phyloP scores from a whole-genome alignment of 129 eudicot genomes.

The Pittosporum tobira region DNA sequence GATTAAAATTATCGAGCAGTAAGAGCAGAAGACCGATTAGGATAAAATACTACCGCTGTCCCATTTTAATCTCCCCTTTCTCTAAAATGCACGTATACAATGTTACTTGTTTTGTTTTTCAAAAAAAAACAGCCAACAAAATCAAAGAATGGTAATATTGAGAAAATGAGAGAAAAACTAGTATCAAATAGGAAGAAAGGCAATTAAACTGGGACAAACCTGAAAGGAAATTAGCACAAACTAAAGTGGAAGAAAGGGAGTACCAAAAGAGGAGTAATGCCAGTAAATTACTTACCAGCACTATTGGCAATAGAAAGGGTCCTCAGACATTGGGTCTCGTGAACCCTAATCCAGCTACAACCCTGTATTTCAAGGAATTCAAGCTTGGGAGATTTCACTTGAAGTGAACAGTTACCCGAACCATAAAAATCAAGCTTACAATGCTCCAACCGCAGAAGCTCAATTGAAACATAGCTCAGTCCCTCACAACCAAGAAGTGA shows the following conservation, averaged over 20 bases:
- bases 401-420: conserved; percentile 47
- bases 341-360: conserved; percentile 68
- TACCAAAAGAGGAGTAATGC: too few relatives aligned
- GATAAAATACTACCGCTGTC: neutral
- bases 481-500: conserved; percentile 87
- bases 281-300: conserved; percentile 40
- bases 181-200: too few relatives aligned
- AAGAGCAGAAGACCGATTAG: neutral
- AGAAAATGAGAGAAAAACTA: too few relatives aligned
- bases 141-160: too few relatives aligned
- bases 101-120: too few relatives aligned
- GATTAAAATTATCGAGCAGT: neutral
- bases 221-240: too few relatives aligned
- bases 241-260: too few relatives aligned
- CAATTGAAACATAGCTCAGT: conserved; percentile 44
- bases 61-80: too few relatives aligned
- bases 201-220: too few relatives aligned
- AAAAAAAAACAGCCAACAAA: too few relatives aligned
- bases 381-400: conserved; percentile 54
- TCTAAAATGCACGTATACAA: too few relatives aligned
- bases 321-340: conserved; percentile 43
- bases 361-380: conserved; percentile 82
- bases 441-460: conserved; percentile 50
- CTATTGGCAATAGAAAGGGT: conserved; percentile 63
- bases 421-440: conserved; percentile 82